Conservation (phyloP, 1,139 yeast species). For the Taiozyma onychis region DNA sequence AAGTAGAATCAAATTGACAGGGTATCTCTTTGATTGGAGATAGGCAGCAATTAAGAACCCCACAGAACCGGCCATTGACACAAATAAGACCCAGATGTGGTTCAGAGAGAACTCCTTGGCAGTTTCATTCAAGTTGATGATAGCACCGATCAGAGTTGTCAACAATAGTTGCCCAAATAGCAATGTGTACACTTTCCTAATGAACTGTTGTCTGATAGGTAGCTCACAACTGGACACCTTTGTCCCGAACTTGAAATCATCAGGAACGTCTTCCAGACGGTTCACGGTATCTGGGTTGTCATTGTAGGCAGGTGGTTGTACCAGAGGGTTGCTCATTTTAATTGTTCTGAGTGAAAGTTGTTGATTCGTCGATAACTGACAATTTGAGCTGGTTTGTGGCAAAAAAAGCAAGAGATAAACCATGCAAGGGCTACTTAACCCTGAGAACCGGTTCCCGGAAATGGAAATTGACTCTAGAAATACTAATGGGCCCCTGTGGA, state of each 20-base stretch:
- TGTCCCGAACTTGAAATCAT: conserved; percentile 81
- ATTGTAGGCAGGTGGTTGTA: conserved; percentile 7
- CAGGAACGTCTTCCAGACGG: conserved; percentile 38
- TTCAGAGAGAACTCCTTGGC: conserved; percentile 54
- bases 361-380: neutral
- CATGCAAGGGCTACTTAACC: neutral
- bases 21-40: conserved; percentile 59
- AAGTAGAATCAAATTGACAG: conserved; percentile 54
- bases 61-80: conserved; percentile 53
- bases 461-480: neutral
- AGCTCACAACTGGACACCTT: conserved; percentile 75
- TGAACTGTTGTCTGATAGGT: conserved; percentile 67
- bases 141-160: conserved; percentile 55
- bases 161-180: conserved; percentile 57
- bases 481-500: neutral
- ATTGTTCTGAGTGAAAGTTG: neutral
- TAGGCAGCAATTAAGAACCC: conserved; percentile 57
- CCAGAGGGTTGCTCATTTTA: conserved; percentile 5
- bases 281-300: conserved; percentile 2
- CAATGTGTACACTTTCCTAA: conserved; percentile 74
- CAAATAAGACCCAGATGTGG: conserved; percentile 56
- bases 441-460: no score
- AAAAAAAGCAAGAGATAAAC: no score
- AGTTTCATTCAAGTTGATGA: conserved; percentile 42
- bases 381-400: neutral